These are phyloP conservation scores for Alternaria tenuissima DNA, from an alignment of 2,329 filamentous ascomycete species.

Conservation along the genomic window DNA sequence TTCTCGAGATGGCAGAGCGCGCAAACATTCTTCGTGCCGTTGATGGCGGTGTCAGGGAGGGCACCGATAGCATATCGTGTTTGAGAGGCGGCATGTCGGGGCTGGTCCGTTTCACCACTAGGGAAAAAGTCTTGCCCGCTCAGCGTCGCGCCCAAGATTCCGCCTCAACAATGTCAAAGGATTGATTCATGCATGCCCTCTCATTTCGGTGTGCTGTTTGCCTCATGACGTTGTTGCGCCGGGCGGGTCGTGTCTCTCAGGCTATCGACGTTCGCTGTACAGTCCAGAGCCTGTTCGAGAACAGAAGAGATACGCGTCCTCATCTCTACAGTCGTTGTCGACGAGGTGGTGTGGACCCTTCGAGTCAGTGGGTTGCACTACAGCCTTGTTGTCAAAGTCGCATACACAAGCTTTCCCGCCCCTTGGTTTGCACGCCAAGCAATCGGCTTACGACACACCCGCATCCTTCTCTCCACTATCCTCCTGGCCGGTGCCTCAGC, in stretches of 20 bases:
- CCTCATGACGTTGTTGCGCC: background rate
- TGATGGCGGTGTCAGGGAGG: background rate
- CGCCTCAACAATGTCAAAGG: background rate
- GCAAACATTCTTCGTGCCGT: background rate
- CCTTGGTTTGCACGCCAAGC: constrained; percentile 6
- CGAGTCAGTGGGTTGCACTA: background rate
- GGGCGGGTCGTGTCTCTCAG: background rate
- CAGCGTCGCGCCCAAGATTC: background rate
- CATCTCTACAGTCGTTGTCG: background rate
- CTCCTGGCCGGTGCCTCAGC: background rate
- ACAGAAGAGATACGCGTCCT: background rate
- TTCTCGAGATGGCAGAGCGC: background rate
- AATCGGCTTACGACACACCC: constrained; percentile 8
- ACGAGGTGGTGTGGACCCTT: background rate
- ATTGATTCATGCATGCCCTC: constrained; percentile 2
- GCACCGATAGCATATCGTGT: background rate
- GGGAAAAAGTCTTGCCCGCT: background rate
- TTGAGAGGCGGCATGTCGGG: background rate
- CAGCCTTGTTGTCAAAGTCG: background rate
- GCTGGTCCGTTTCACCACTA: background rate
- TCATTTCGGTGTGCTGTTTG: constrained; percentile 3
- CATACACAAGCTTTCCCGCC: constrained; percentile 7
- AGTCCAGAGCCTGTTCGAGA: background rate
- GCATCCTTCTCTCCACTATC: background rate
- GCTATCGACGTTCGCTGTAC: background rate